phyloP scores from a whole-genome alignment of 192 early-diverging fungal species.

The Tieghemiomyces parasiticus region DNA sequence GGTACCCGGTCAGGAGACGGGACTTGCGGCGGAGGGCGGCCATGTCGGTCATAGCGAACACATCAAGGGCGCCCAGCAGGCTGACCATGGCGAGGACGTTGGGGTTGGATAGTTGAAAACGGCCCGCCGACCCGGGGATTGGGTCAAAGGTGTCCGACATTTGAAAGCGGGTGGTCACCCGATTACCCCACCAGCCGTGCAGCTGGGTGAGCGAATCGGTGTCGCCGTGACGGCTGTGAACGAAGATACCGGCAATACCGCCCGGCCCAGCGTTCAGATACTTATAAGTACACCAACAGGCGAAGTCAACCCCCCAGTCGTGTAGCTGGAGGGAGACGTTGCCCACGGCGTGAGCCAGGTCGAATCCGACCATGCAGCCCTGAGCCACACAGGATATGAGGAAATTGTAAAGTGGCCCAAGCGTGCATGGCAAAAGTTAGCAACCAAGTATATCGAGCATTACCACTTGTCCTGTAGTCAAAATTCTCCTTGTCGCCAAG shows the following conservation, averaged over 20 bases:
- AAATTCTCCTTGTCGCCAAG: too few relatives aligned
- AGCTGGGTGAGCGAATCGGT: conserved; percentile 42
- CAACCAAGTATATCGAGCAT: too few relatives aligned
- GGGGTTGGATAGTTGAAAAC: conserved; percentile 86
- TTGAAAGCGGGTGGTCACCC: conserved; percentile 65
- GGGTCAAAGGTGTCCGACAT: conserved; percentile 78
- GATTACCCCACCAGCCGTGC: conserved; percentile 90
- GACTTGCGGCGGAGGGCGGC: conserved; percentile 59
- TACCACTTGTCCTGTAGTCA: too few relatives aligned
- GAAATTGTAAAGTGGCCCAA: too few relatives aligned
- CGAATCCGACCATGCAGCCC: conserved; percentile 86
- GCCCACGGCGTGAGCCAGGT: conserved; percentile 90
- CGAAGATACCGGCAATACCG: conserved; percentile 80
- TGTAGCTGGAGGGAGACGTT: conserved; percentile 81
- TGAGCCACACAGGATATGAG: too few relatives aligned
- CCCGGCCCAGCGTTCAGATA: conserved; percentile 97
- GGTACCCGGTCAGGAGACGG: conserved; percentile 61
- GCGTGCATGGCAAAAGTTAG: too few relatives aligned
- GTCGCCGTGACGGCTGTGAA: conserved; percentile 68
- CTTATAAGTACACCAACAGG: conserved; percentile 98
- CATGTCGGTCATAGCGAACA: conserved; percentile 64
- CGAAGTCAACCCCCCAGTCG: conserved; percentile 96
- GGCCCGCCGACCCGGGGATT: conserved; percentile 59
- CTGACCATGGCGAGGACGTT: conserved; percentile 54
- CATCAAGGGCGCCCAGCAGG: conserved; percentile 61